Evolutionary conservation across 139 green algal species (phyloP), one percentile per base, ranked within the genome.

Genomic region (Asterochloris erici): DNA sequence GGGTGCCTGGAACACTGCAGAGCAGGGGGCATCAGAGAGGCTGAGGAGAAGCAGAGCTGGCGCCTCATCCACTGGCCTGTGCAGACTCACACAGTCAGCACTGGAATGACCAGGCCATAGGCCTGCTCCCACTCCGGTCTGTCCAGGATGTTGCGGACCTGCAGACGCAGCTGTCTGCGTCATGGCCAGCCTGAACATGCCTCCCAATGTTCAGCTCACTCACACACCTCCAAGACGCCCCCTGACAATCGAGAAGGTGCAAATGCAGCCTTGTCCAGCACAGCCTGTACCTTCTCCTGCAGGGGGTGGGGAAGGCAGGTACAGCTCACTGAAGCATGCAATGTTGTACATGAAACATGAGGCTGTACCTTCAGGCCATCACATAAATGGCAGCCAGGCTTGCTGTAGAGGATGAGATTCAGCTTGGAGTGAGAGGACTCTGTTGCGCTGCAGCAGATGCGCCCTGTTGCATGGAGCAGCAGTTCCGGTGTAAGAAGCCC

Each of bases 301-400:
- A 78, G 1, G 23, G 14, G 23, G 11, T 26, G 10, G 26, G 15
- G n/a, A 9, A 47, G 54, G 27, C 38, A 54, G 38, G 38, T 54
- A 54, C 38, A 54, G 38, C 38, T 54, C 23, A 66, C 14, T 47
- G 74, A 29, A 26, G 63, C 74, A 77, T 47, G 19, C n/a, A 14
- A 27, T 17, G 10, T 17, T 60, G 14, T 0, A 60, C 28, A 26
- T 16, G 63, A 19, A 63, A n/a, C 63, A 71, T 24, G 26, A 16
- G 83, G 16, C 61, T 88, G 88, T 21, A 89, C 89, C 80, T 91
- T 87, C 12, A 94, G 77, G 0, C 85, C 85, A 23, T 91, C 87
- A 77, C 90, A 94, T 16, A 94, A 76, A 27, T 88, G 87, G 66
- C 90, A 94, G 0, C 89, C 89, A 23, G 87, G 83, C 71, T 94